Base-by-base conservation (phyloP, 441 rosid species). In the Erodium texanum region DNA sequence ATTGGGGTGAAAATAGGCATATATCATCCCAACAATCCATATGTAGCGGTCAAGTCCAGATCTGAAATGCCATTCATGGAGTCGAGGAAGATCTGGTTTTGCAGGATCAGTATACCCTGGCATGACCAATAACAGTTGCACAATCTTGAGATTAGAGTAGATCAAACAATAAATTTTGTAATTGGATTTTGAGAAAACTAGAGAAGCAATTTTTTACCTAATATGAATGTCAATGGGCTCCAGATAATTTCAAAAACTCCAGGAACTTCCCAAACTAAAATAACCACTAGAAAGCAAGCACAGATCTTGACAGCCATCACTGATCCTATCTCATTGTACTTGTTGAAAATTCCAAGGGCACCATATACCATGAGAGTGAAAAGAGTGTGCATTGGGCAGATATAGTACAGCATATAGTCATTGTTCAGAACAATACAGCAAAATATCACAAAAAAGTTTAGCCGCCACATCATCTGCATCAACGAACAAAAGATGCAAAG, bases 401-500 rank as follows among this genome's bases (percentile, higher is more conserved):
- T 95, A 77, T 95, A 95, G 77, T 92, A 95, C 38, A 95, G 70
- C 98, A 87, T 82, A 76, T 92, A 95, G 74, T 92, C 97, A 73
- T 95, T 95, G 85, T 87, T 84, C 75, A 95, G 98, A 77, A 95
- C 79, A 75, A 92, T 70, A 75, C 98, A 95, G 78, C 92, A 80
- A 76, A 95, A 86, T 16, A 89, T 87, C 77, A 95, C 99, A 1
- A 87, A 87, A 73, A 92, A 89, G 82, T 95, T 95, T 68, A 95
- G 95, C 74, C 98, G 90, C 99, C 98, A 95, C 98, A 95, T 95
- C 99, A 95, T 95, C 99, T 92, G 87, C 76, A 82, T 68, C 68
- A 87, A 72, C 71, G 32, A 64, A 78, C 66, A 70, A 68, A 34
- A 43, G 67, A 64, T 73, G 65, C 66, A 62, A 69, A 76, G 70